Base-by-base conservation (phyloP, 371 early-diverging fungal species). In the Rhizomucor pusillus region DNA sequence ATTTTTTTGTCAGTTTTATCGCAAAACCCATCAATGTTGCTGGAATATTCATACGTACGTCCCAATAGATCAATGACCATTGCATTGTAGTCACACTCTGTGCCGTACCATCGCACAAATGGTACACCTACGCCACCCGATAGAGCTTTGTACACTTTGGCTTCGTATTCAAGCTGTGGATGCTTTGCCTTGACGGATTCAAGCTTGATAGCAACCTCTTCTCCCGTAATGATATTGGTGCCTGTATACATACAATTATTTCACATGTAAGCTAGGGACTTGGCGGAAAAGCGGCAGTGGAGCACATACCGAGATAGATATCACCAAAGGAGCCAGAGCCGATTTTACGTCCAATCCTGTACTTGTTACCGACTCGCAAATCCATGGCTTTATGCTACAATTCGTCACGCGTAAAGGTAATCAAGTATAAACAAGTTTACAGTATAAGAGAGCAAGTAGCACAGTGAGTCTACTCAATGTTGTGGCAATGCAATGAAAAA, bases 31-130 rank as follows among this genome's bases (percentile, higher is more conserved):
- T 33, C 18, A 37, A 54, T 9, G 35, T 35, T 14, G 46, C 2
- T 3, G 33, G n/a, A 29, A 36, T 36, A 23, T 36, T 50, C 29
- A 29, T 29, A 71, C 73, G 45, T 69, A 73, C 77, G 97, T 39
- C 99, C 99, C 33, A 99, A 86, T 29, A 99, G 87, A 74, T 99
- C 99, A 65, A 99, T 91, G n/a, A 99, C 94, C 95, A 98, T 90
- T 69, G 92, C 91, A 79, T 92, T 90, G 79, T 92, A 97, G 60
- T 97, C 95, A 53, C 85, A 79, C 76, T 96, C 97, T 34, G 86
- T 81, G 52, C 97, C 95, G 74, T 88, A 97, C 86, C 90, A 90
- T 63, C 94, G 88, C 29, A 97, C 91, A 74, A 93, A 93, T 12
- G 98, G 98, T 55, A 98, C 94, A 23, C 99, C 98, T 45, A 94